Base-by-base conservation (phyloP, 2,329 filamentous ascomycete genomes). In the Nannizziopsis arthrosporioides region DNA sequence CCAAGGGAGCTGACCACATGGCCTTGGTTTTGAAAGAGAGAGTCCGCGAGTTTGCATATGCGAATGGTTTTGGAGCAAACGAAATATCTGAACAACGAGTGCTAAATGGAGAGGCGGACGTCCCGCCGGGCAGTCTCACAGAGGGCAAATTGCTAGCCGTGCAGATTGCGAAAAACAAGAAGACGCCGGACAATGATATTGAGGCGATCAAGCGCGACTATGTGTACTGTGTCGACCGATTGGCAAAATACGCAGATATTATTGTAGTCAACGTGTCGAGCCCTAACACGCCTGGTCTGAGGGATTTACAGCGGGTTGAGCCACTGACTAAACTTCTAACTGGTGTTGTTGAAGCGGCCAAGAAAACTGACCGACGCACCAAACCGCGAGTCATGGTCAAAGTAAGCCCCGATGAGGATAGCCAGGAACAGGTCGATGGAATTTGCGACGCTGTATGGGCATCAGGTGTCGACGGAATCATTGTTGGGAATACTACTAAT, bases 221-320 rank as follows among this genome's bases (percentile, higher is more conserved):
- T 62, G 84, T 92, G n/a, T 85, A 84, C 65, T 94, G 90, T 59
- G 89, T 95, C 2, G 74, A 84, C 47, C 76, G 81, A 40, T 71
- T 98, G 34, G 92, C 84, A 3, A 82, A 76, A 44, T 98, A 94
- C 62, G 88, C 92, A 9, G 92, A 98, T 60, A 84, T 98, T 32
- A 71, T 98, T n/a, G 90, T 96, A 6, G 92, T 98, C 61, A 98
- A 98, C 59, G 92, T 98, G 43, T 94, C 88, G 60, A 93, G 85
- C 57, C 92, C 92, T 18, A 98, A 98, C 68, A 96, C 90, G 0
- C 90, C 90, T 0, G 90, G 92, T 0, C 75, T 96, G 42, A 80
- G 92, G 18, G 84, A 87, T 48, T 72, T 98, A 34, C 92, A 98
- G 68, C 84, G 85, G 2, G 78, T 82, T 0, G 87, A 84, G 55